Percentiles rank a stretch among this genome's conserved stretches.
Conservation (phyloP, 2,329 filamentous ascomycete species). For the Xylariaceae sp. region DNA sequence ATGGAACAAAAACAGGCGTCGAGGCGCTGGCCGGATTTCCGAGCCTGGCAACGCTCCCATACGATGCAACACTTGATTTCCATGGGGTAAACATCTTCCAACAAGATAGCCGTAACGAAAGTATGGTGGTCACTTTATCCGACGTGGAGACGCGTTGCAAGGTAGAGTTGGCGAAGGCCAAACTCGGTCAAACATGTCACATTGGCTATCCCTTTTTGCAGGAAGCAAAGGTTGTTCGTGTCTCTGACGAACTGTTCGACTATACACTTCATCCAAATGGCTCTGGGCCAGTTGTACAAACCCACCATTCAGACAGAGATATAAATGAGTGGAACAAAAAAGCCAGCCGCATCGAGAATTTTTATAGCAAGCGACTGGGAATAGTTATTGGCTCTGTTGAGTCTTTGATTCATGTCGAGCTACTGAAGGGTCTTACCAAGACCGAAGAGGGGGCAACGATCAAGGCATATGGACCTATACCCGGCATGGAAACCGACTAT, state of each 20-base stretch:
- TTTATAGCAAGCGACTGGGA: conserved; percentile 85
- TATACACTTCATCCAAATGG: conserved; percentile 67
- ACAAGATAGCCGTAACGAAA: conserved; percentile 92
- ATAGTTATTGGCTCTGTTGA: conserved; percentile 84
- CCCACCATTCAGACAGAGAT: conserved; percentile 67
- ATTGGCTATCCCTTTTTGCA: conserved; percentile 94
- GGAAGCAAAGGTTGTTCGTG: conserved; percentile 81
- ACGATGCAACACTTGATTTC: conserved; percentile 74
- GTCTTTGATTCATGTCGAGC: conserved; percentile 84
- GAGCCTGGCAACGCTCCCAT: conserved; percentile 77
- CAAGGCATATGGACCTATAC: conserved; percentile 86
- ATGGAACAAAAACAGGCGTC: conserved; percentile 74
- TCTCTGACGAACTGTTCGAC: conserved; percentile 90
- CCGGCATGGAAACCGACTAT: conserved; percentile 81
- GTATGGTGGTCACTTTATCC: conserved; percentile 82
- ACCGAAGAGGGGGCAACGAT: conserved; percentile 84
- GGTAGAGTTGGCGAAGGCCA: conserved; percentile 65
- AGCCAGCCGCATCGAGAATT: conserved; percentile 73
- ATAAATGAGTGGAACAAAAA: conserved; percentile 82
- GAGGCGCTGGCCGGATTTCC: conserved; percentile 91
- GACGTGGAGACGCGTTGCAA: conserved; percentile 67
- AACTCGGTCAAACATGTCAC: conserved; percentile 79
- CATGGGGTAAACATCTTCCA: conserved; percentile 94
- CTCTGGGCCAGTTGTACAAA: conserved; percentile 55
- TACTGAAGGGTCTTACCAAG: conserved; percentile 85